Base-by-base conservation (phyloP, 176 grass and related monocot genomes). In the Puya raimondii region DNA sequence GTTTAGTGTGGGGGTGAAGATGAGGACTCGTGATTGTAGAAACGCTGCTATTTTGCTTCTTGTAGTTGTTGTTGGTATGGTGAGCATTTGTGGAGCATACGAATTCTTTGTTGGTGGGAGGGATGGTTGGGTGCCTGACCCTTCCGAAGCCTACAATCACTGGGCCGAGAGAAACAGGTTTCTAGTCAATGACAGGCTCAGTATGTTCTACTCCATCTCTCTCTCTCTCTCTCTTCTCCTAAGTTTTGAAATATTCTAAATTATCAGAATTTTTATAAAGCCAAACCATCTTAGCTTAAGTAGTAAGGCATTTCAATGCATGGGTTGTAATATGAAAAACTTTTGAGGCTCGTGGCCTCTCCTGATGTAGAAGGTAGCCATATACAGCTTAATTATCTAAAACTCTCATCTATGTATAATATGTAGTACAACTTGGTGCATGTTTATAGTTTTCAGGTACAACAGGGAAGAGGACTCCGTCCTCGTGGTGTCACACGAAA, bases 141-240 rank as follows among this genome's bases (percentile, higher is more conserved):
- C 83, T 1, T 27, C 9, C 33, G 92, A 96, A 64, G 48, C 68
- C 4, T 73, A 75, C 85, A 84, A 82, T 78, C 5, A 23, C 69
- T 96, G 92, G 92, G 88, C 92, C 15, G 78, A 71, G 63, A 86
- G 85, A 53, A 96, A 72, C 29, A 84, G 92, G 50, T 96, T 96
- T 84, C 88, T 78, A 78, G 80, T 96, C 84, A 80, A 91, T 51
- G 91, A 96, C 71, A 77, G 66, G 22, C 79, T 96, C 50, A 81
- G 91, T 90, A 80, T 11, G 66, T 69, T 11, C 10, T 26, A 11
- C 54, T 51, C 68, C 5, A 48, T 14, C n/a, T 49, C 49, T 42
- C 53, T n/a, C 15, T 18, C 53, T 57, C 15, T 57, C 13, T 18
- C 53, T 57, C 54, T 59, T 21, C 54, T 59, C 1, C 2, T 3